phyloP scores from a whole-genome alignment of 768 basidiomycete genomes.

The Chiua virens region DNA sequence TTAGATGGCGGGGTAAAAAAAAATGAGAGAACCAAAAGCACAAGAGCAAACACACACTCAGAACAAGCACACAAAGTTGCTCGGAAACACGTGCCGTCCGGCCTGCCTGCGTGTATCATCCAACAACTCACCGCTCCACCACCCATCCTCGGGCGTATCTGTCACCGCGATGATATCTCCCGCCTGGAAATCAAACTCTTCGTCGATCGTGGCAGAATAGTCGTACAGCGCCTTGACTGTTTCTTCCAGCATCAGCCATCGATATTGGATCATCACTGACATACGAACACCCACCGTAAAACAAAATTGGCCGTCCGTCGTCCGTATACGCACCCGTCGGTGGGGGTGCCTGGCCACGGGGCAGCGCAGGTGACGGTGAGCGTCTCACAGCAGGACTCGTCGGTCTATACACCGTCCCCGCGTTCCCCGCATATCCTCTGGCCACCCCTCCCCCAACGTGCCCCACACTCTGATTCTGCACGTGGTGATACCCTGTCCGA shows the following conservation, averaged over 20 bases:
- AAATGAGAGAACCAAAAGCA: not conserved
- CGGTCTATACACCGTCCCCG: conserved; percentile 36
- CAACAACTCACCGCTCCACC: conserved; percentile 94
- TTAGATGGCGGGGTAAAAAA: conserved; percentile 7
- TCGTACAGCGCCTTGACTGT: conserved; percentile 89
- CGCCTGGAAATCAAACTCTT: conserved; percentile 95
- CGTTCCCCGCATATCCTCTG: conserved; percentile 24
- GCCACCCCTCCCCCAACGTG: conserved; percentile 36
- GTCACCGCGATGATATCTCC: conserved; percentile 97
- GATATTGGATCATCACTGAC: conserved; percentile 2
- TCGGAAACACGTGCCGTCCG: conserved; percentile 81
- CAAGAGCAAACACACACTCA: conserved; percentile 24
- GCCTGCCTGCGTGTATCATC: conserved; percentile 70
- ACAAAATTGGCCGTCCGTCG: conserved; percentile 77
- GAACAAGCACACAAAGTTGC: conserved; percentile 85
- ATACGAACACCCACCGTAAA: conserved; percentile 68
- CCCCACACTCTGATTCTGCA: conserved; percentile 12
- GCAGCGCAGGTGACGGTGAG: conserved; percentile 51
- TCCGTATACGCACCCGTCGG: conserved; percentile 82
- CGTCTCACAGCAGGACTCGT: conserved; percentile 44
- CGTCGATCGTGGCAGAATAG: conserved; percentile 79
- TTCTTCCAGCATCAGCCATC: not conserved
- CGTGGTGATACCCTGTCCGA: conserved; percentile 7
- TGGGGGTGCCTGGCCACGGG: conserved; percentile 35
- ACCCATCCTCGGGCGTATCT: conserved; percentile 91